Base-by-base conservation (phyloP, 495 filamentous ascomycete species). In the Sordaria brevicollis region DNA sequence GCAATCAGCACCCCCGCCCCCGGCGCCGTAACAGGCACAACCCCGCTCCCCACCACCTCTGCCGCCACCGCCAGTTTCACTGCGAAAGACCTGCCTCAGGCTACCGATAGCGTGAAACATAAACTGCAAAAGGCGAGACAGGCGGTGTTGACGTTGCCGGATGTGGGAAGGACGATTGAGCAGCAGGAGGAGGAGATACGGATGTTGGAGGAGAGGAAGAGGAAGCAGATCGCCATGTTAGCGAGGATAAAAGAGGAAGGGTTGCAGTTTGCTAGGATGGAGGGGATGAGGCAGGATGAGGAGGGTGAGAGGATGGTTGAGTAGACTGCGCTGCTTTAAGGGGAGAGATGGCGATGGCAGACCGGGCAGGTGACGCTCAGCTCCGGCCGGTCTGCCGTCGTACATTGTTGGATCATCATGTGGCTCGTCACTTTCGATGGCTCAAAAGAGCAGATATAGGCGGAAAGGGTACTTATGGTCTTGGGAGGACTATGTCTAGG, bases 111-210 rank as follows among this genome's bases (percentile, higher is more conserved):
- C 17, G 81, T 99, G 71, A 91, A 89, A 75, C 88, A 92, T 79
- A 90, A 91, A 77, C 86, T 97, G 67, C 89, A 92, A 75, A 90
- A 88, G 72, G 94, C 94, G 65, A 84, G 91, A 19, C 81, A 73
- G 9, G 88, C 90, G 41, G 83, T 97, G 13, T 83, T 87, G 69
- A 81, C 80, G 67, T 81, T 97, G 71, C 91, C 92, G 13, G 93
- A 96, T 80, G 84, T 95, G 65, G 81, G 88, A 13, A 85, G 92
- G 67, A 86, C 82, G n/a, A 80, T 92, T 2, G 81, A 85, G 65
- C 93, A 97, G 75, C 93, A 97, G 81, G 86, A 92, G 71, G 85
- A 80, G 43, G 94, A 97, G 83, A 93, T 97, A 72, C 72, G 62
- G 89, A 90, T n/a, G 74, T 84, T 97, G 57, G 89, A 94, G 81